Percentiles rank a stretch among this genome's conserved stretches.
phyloP scores from a whole-genome alignment of 176 grass and related monocot species.

The Eremochloa ophiuroides region DNA sequence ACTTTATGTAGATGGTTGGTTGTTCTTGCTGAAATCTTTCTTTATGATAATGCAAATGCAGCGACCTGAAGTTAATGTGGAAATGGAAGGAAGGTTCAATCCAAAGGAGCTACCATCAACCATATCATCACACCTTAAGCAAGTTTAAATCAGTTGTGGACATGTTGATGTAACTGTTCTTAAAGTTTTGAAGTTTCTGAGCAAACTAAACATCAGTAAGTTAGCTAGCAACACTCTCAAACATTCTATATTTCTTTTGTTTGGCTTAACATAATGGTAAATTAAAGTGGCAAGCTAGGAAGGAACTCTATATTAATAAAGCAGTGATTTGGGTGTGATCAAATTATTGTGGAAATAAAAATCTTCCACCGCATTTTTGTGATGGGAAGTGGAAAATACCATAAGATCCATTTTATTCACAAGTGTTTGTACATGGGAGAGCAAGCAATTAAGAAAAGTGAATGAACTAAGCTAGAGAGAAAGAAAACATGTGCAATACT shows the following conservation, averaged over 20 bases:
- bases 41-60: background rate
- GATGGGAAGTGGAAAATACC: background rate
- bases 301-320: background rate
- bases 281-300: background rate
- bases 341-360: background rate
- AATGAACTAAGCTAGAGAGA: too few species aligned
- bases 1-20: background rate
- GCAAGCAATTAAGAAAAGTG: background rate
- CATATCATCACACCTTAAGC: conserved; percentile 12
- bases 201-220: background rate
- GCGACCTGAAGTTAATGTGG: background rate
- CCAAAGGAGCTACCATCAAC: background rate
- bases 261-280: background rate
- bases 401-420: background rate
- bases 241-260: background rate
- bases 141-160: background rate
- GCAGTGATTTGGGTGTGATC: background rate
- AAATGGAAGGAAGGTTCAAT: background rate
- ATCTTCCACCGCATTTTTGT: background rate
- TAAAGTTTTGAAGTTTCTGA: background rate
- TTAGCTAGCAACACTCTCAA: background rate
- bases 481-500: too few species aligned
- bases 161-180: background rate
- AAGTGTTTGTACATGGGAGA: background rate
- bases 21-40: background rate